Evolutionary conservation across 2,329 filamentous ascomycete species (phyloP).

Genomic region (Myriosclerotinia scirpicola): DNA sequence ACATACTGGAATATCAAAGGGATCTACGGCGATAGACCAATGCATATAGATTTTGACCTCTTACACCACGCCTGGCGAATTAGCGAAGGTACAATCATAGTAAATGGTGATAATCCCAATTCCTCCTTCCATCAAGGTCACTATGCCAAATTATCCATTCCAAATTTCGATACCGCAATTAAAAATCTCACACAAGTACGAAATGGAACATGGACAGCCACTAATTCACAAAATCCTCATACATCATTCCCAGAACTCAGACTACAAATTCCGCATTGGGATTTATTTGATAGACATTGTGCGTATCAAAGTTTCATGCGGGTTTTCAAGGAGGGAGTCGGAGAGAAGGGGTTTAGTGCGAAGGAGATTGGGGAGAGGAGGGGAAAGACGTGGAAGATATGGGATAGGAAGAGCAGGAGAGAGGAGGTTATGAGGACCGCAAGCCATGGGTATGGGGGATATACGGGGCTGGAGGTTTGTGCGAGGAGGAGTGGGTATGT

Average conservation of each 20-base stretch:
- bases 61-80: conserved; percentile 7
- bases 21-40: not conserved
- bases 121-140: not conserved
- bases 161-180: not conserved
- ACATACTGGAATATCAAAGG: conserved; percentile 1
- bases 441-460: not conserved
- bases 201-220: conserved; percentile 7
- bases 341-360: not conserved
- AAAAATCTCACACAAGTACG: not conserved
- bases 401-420: not conserved
- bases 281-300: conserved; percentile 4
- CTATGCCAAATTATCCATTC: not conserved
- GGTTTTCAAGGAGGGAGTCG: not conserved
- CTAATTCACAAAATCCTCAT: not conserved
- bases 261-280: conserved; percentile 1
- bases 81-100: not conserved
- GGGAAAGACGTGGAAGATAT: not conserved
- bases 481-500: not conserved
- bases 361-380: not conserved
- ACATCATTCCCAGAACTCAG: not conserved
- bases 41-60: conserved; percentile 14
- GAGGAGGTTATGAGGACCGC: not conserved
- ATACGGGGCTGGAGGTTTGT: not conserved
- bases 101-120: not conserved
- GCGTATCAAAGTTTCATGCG: conserved; percentile 11